These are phyloP conservation scores for Fusarium bulbicola DNA, from an alignment of 2,329 filamentous ascomycete species.

Conservation along the genomic window DNA sequence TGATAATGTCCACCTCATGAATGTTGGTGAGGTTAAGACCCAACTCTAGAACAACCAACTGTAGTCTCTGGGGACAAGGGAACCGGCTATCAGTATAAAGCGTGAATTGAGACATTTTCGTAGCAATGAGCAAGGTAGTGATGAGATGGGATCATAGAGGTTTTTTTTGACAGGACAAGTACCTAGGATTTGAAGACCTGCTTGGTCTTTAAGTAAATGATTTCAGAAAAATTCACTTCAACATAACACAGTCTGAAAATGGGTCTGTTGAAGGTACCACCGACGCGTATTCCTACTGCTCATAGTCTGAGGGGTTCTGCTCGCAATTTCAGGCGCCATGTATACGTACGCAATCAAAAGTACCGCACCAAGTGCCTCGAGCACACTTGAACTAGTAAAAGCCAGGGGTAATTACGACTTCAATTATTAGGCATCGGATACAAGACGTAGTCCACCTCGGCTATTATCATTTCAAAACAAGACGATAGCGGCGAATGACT, in stretches of 20 bases:
- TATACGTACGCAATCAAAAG: background rate
- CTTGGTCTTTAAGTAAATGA: background rate
- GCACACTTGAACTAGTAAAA: background rate
- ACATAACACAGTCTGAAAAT: background rate
- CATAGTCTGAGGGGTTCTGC: background rate
- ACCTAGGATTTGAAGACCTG: background rate
- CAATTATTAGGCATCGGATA: rapidly evolving
- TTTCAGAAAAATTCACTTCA: rapidly evolving
- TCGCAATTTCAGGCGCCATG: background rate
- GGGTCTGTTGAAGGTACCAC: background rate
- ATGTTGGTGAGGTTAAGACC: background rate
- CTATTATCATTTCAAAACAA: background rate
- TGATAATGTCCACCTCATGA: background rate
- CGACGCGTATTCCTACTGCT: background rate
- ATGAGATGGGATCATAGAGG: background rate
- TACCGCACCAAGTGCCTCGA: too few relatives aligned
- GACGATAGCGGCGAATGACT: background rate
- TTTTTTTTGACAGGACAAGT: background rate
- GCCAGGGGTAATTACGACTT: rapidly evolving
- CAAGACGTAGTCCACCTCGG: rapidly evolving
- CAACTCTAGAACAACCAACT: background rate
- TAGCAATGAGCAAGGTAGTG: background rate
- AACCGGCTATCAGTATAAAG: background rate
- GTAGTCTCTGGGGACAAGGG: background rate
- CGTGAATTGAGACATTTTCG: background rate